Conservation (phyloP, 2,329 filamentous ascomycete species). For the Pseudocercospora cruenta region DNA sequence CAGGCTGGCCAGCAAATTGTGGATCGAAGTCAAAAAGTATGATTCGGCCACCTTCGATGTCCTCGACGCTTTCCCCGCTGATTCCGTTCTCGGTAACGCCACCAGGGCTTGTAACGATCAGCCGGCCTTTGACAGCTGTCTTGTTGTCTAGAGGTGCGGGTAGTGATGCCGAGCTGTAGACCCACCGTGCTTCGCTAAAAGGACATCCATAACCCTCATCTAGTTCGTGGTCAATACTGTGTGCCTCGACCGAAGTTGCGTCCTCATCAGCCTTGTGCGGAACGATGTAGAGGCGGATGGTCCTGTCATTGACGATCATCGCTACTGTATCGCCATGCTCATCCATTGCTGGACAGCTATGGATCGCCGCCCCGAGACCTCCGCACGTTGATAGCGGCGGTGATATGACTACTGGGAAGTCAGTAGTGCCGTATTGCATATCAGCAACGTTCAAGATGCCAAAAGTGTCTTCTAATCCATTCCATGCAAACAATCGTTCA, state of each 20-base stretch:
- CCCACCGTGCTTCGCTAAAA: conserved; percentile 42
- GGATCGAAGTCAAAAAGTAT: conserved; percentile 38
- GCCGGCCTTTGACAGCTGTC: conserved; percentile 37
- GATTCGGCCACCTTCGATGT: conserved; percentile 42
- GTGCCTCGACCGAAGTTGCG: conserved; percentile 38
- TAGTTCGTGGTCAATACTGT: conserved; percentile 44
- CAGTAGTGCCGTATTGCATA: conserved; percentile 41
- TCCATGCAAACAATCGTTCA: conserved; percentile 43
- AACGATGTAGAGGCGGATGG: conserved; percentile 42
- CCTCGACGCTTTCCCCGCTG: conserved; percentile 39
- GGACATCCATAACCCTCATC: conserved; percentile 44
- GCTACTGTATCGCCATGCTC: conserved; percentile 43
- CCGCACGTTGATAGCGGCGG: conserved; percentile 43
- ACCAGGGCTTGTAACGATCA: conserved; percentile 43
- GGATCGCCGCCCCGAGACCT: conserved; percentile 42
- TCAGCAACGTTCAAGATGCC: conserved; percentile 40
- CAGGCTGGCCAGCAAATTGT: conserved; percentile 40
- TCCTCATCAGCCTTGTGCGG: conserved; percentile 36
- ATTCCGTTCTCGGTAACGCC: conserved; percentile 35
- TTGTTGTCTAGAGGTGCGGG: conserved; percentile 33
- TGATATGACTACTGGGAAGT: conserved; percentile 44
- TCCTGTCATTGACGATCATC: conserved; percentile 45
- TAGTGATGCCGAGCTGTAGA: conserved; percentile 37
- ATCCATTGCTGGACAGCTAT: conserved; percentile 41
- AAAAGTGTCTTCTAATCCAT: conserved; percentile 42